These are phyloP conservation scores for Wickerhamiella qilinensis DNA, from an alignment of 805 yeast genomes.

Conservation along the genomic window DNA sequence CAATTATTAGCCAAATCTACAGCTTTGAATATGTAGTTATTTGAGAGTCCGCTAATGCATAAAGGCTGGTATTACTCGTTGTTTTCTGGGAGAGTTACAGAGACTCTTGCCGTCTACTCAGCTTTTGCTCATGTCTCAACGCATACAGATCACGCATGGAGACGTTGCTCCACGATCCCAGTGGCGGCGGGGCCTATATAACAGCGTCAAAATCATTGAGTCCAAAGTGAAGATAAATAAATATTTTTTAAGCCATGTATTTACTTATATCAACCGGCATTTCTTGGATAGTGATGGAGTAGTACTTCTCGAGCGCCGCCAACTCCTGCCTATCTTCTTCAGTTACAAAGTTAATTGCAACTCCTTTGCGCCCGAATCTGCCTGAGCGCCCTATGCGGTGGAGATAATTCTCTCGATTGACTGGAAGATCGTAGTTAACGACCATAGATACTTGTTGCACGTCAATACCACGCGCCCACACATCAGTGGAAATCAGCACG, in stretches of 20 bases:
- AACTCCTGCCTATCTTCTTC: constrained; percentile 56
- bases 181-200: too few relatives aligned
- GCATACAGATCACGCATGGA: too few relatives aligned
- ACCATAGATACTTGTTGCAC: constrained; percentile 96
- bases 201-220: too few relatives aligned
- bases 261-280: constrained; percentile 63
- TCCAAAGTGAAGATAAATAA: too few relatives aligned
- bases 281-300: constrained; percentile 75
- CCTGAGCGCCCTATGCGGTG: constrained; percentile 98
- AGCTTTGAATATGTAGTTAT: too few relatives aligned
- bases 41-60: too few relatives aligned
- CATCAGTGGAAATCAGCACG: constrained; percentile 88
- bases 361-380: constrained; percentile 93
- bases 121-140: too few relatives aligned
- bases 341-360: constrained; percentile 87
- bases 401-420: constrained; percentile 85
- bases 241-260: constrained; percentile 18
- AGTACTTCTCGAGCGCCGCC: constrained; percentile 74
- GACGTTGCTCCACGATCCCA: too few relatives aligned
- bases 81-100: too few relatives aligned
- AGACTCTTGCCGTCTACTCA: too few relatives aligned
- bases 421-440: constrained; percentile 86
- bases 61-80: too few relatives aligned
- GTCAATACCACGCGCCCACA: constrained; percentile 97
- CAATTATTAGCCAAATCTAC: too few relatives aligned